Conservation (phyloP, 768 basidiomycete species). For the Mycena albidolilacea region DNA sequence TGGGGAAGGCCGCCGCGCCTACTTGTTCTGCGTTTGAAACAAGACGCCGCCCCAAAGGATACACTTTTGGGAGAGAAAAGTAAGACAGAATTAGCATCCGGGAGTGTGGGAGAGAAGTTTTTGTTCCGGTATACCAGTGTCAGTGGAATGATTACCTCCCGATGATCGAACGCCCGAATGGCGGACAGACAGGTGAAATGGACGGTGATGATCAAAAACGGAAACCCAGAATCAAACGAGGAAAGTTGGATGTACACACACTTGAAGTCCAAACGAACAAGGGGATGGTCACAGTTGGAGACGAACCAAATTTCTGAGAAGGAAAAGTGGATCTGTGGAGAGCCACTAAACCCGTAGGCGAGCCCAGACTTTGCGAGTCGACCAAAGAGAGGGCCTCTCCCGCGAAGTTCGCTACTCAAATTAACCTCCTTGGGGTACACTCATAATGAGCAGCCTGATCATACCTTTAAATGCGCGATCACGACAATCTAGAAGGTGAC, state of each 20-base stretch:
- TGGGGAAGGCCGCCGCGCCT: background rate
- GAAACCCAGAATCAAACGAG: slow-evolving; percentile 5
- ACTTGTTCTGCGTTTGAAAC: slow-evolving; percentile 10
- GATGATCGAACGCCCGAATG: background rate
- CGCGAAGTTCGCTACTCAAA: too few relatives aligned
- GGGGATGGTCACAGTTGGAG: too few relatives aligned
- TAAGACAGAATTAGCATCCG: background rate
- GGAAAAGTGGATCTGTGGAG: background rate
- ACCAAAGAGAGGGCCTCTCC: too few relatives aligned
- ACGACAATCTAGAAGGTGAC: too few relatives aligned
- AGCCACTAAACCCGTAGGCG: too few relatives aligned
- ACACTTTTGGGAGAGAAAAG: background rate
- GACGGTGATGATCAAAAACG: slow-evolving; percentile 18
- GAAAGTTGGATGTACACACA: slow-evolving; percentile 1
- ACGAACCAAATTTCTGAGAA: background rate
- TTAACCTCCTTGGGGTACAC: too few relatives aligned
- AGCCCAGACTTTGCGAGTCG: too few relatives aligned
- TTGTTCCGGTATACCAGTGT: slow-evolving; percentile 15
- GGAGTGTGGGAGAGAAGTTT: background rate
- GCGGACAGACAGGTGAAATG: slow-evolving; percentile 12
- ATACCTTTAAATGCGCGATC: too few relatives aligned
- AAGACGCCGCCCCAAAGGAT: background rate
- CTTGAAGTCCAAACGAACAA: background rate
- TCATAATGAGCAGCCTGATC: too few relatives aligned
- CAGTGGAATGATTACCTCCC: background rate